These are phyloP conservation scores for Hepatocystis sp. DNA, from an alignment of 169 alveolate species.

Conservation along the genomic window DNA sequence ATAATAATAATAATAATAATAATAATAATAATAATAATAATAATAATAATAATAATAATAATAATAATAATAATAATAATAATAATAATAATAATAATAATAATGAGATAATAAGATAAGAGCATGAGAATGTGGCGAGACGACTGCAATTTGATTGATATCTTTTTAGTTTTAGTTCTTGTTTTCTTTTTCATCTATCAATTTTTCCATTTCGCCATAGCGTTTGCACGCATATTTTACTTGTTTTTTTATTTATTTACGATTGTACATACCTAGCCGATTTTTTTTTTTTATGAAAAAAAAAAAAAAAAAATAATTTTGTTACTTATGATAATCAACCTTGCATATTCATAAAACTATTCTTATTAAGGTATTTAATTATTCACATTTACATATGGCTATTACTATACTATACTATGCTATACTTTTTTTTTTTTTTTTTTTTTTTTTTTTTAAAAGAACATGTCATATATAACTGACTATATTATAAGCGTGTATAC, in stretches of 20 bases:
- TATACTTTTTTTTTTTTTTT: neutral
- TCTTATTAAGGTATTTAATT: neutral
- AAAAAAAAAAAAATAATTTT: neutral
- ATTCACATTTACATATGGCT: neutral
- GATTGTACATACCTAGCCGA: neutral
- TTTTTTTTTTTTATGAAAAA: neutral
- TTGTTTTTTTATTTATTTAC: neutral
- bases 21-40: no score
- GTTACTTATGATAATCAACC: no score
- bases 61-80: no score
- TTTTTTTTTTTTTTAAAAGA: no score
- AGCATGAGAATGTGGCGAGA: no score
- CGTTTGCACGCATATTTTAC: neutral
- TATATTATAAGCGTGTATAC: no score
- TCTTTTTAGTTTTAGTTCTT: neutral
- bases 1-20: no score
- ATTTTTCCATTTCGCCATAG: neutral
- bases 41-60: no score
- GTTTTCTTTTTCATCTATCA: neutral
- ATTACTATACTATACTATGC: neutral
- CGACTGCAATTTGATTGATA: neutral
- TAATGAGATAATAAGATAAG: no score
- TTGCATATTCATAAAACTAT: neutral
- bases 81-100: no score
- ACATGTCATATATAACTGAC: no score